phyloP scores from a whole-genome alignment of 306 rosid species.

The Malus asiatica region DNA sequence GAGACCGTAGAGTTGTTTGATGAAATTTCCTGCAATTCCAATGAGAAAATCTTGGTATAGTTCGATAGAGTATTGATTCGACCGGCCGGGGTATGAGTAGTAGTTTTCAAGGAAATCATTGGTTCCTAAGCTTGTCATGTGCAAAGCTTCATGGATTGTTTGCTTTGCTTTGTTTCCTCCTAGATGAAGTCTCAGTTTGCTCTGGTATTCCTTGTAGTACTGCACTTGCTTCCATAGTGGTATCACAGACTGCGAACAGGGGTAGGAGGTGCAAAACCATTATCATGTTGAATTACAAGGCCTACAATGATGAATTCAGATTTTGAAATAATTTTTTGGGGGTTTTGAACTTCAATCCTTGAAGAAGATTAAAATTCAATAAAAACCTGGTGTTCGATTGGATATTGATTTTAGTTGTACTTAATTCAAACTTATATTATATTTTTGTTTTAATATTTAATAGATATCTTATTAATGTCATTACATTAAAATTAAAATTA shows the following conservation, averaged over 20 bases:
- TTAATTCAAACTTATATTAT: too few relatives aligned
- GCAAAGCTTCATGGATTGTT: conserved; percentile 41
- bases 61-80: conserved; percentile 37
- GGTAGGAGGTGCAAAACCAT: background rate
- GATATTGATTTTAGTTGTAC: too few relatives aligned
- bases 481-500: too few relatives aligned
- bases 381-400: too few relatives aligned
- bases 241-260: conserved; percentile 66
- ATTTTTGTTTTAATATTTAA: too few relatives aligned
- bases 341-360: too few relatives aligned
- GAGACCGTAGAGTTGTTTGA: conserved; percentile 42
- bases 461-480: too few relatives aligned
- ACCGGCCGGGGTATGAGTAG: conserved; percentile 42
- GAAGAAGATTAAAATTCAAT: too few relatives aligned
- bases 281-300: too few relatives aligned
- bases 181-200: conserved; percentile 39
- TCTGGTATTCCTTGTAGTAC: conserved; percentile 60
- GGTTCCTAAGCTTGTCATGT: conserved; percentile 75
- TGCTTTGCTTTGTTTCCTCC: conserved; percentile 46
- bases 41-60: conserved; percentile 50
- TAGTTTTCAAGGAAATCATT: conserved; percentile 87
- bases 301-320: background rate
- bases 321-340: background rate
- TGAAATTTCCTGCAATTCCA: conserved; percentile 57
- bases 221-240: conserved; percentile 73